A percentile compares a stretch with the other conserved stretches of the same genome.
Evolutionary conservation across 1,284 basidiomycete genomes (phyloP).

Genomic region (Cutaneotrichosporon cavernicola): DNA sequence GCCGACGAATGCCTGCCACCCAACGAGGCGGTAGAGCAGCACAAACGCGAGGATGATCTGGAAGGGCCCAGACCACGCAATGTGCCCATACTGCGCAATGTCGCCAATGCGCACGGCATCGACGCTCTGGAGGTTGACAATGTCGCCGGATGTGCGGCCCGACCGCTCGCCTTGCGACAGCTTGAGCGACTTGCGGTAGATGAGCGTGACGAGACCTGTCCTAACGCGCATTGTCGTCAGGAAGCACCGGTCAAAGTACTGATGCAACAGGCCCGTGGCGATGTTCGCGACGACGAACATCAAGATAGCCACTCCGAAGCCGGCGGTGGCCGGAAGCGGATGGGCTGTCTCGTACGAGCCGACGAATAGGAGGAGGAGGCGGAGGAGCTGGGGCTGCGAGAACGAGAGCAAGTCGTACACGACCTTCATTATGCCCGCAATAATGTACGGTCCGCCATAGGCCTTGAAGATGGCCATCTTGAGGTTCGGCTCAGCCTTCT

Average conservation of each 20-base stretch:
- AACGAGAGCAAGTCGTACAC: conserved; percentile 78
- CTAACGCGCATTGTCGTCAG: conserved; percentile 76
- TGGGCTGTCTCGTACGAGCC: conserved; percentile 60
- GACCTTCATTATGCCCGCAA: conserved; percentile 70
- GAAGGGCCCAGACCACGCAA: conserved; percentile 57
- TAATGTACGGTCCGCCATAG: conserved; percentile 74
- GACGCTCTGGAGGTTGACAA: conserved; percentile 90
- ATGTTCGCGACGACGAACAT: conserved; percentile 77
- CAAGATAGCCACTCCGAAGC: conserved; percentile 69
- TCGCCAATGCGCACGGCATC: conserved; percentile 79
- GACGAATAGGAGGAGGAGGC: conserved; percentile 77
- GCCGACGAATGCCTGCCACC: conserved; percentile 88
- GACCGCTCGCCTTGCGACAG: conserved; percentile 79
- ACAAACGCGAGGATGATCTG: conserved; percentile 83
- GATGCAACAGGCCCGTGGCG: conserved; percentile 83
- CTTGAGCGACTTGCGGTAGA: conserved; percentile 82
- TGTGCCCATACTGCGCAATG: conserved; percentile 70
- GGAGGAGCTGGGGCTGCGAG: conserved; percentile 83
- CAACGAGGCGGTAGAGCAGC: conserved; percentile 81
- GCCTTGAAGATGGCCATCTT: conserved; percentile 70
- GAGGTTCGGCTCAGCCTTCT: conserved; percentile 67
- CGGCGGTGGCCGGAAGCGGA: conserved; percentile 55
- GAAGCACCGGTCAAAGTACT: conserved; percentile 63
- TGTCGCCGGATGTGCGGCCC: conserved; percentile 76
- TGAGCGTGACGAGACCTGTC: conserved; percentile 77